A percentile compares a stretch with the other conserved stretches of the same genome.
Conservation (phyloP, 2,329 filamentous ascomycete genomes). For the Claviceps sp. region DNA sequence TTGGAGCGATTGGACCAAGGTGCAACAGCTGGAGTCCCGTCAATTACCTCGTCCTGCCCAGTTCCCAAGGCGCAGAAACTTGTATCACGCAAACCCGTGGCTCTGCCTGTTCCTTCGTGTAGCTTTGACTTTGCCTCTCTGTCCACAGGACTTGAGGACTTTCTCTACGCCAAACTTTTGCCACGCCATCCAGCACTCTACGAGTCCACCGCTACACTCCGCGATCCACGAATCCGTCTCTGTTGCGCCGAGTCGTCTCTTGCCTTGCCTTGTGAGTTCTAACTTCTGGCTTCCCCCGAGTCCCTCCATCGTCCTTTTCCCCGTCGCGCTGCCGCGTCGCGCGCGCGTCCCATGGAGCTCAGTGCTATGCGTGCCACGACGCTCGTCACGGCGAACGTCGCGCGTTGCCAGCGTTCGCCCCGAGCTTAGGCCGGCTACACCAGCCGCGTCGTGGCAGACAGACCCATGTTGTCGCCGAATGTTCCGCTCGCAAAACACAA, state of each 20-base stretch:
- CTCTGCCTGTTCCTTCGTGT: constrained; percentile 10
- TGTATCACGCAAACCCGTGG: constrained; percentile 13
- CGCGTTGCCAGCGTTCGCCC: constrained; percentile 6
- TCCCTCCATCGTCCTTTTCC: constrained; percentile 7
- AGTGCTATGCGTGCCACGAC: background rate
- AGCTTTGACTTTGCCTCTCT: constrained; percentile 10
- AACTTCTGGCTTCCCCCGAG: constrained; percentile 9
- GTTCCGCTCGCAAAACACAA: constrained; percentile 5
- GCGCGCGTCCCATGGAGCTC: constrained; percentile 1
- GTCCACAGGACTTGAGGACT: constrained; percentile 5
- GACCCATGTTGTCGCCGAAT: constrained; percentile 9
- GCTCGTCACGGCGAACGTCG: constrained; percentile 6
- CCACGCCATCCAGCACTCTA: constrained; percentile 5
- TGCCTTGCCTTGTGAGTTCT: constrained; percentile 24
- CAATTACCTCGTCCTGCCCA: constrained; percentile 7
- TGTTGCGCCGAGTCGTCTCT: constrained; percentile 12
- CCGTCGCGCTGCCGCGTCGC: constrained; percentile 4
- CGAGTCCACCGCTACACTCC: constrained; percentile 4
- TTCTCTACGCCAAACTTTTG: constrained; percentile 8
- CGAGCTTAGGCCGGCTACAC: constrained; percentile 6
- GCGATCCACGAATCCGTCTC: constrained; percentile 10
- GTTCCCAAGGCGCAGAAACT: constrained; percentile 8
- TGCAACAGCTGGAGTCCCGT: background rate
- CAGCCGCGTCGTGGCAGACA: constrained; percentile 11
- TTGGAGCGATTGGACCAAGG: background rate